A percentile compares a stretch with the other conserved stretches of the same genome.
phyloP scores from a whole-genome alignment of 352 stramenopile genomes.

The Pythium aphanidermatum region DNA sequence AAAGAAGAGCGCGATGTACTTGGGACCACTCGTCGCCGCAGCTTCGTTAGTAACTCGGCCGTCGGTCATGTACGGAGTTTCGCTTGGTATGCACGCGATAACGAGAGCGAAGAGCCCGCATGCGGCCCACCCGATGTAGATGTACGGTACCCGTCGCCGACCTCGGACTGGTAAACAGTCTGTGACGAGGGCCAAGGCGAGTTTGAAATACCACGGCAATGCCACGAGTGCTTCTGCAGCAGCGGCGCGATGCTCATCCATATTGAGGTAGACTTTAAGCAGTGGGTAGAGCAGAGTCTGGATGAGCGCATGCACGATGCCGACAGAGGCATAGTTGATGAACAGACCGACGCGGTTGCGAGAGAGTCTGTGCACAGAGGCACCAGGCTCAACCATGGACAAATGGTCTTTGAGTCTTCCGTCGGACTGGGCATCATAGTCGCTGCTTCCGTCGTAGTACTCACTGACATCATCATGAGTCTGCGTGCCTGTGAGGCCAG shows the following conservation, averaged over 20 bases:
- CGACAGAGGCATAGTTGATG: slow-evolving; percentile 49
- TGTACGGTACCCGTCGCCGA: slow-evolving; percentile 38
- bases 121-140: slow-evolving; percentile 43
- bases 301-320: slow-evolving; percentile 45
- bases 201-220: slow-evolving; percentile 56
- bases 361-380: slow-evolving; percentile 19
- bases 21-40: slow-evolving; percentile 26
- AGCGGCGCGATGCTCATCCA: slow-evolving; percentile 55
- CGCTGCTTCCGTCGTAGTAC: slow-evolving; percentile 15
- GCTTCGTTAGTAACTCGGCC: slow-evolving; percentile 28
- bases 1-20: slow-evolving; percentile 47
- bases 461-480: slow-evolving; percentile 8
- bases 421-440: slow-evolving; percentile 4
- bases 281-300: slow-evolving; percentile 57
- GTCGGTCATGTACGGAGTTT: slow-evolving; percentile 34
- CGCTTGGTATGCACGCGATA: slow-evolving; percentile 23
- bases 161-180: slow-evolving; percentile 45
- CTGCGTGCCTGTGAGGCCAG: slow-evolving; percentile 3
- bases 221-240: slow-evolving; percentile 45
- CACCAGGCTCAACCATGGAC: not conserved
- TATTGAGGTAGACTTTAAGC: slow-evolving; percentile 70
- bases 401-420: slow-evolving; percentile 9
- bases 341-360: slow-evolving; percentile 37
- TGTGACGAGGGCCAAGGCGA: slow-evolving; percentile 36
- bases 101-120: slow-evolving; percentile 42